A percentile compares a stretch with the other conserved stretches of the same genome.
phyloP scores from a whole-genome alignment of 2,329 filamentous ascomycete genomes.

The Colletotrichum musicola region DNA sequence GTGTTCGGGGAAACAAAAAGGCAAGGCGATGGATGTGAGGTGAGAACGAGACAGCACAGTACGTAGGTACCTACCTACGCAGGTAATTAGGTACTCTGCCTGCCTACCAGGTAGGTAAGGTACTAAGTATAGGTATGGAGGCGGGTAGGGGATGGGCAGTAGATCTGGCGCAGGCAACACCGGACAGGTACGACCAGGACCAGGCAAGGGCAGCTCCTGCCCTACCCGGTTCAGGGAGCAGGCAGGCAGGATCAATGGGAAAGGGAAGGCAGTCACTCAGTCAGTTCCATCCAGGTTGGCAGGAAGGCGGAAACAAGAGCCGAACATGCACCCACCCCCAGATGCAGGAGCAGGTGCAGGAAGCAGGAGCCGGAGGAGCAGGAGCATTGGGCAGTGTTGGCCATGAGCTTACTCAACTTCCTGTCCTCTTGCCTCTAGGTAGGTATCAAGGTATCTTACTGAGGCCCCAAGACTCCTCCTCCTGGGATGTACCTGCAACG shows the following conservation, averaged over 20 bases:
- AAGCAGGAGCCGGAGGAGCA: background rate
- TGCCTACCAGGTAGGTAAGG: no score
- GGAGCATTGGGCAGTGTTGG: background rate
- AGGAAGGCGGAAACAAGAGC: no score
- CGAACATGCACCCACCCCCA: no score
- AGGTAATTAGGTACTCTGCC: no score
- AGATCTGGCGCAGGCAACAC: background rate
- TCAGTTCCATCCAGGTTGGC: no score
- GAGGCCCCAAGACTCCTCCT: background rate
- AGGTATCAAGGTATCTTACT: no score
- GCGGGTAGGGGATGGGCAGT: no score
- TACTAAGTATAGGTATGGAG: no score
- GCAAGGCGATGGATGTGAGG: no score
- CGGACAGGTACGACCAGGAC: background rate
- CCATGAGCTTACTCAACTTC: background rate
- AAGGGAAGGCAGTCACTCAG: no score
- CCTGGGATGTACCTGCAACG: conserved; percentile 11
- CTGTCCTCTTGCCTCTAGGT: background rate
- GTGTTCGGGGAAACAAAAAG: background rate
- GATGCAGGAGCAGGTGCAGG: background rate
- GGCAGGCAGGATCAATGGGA: background rate
- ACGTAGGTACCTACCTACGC: no score
- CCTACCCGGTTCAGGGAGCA: background rate
- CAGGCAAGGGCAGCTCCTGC: background rate
- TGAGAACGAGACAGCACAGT: no score